phyloP scores from a whole-genome alignment of 2,329 filamentous ascomycete species.

The Pseudogymnoascus sp. region DNA sequence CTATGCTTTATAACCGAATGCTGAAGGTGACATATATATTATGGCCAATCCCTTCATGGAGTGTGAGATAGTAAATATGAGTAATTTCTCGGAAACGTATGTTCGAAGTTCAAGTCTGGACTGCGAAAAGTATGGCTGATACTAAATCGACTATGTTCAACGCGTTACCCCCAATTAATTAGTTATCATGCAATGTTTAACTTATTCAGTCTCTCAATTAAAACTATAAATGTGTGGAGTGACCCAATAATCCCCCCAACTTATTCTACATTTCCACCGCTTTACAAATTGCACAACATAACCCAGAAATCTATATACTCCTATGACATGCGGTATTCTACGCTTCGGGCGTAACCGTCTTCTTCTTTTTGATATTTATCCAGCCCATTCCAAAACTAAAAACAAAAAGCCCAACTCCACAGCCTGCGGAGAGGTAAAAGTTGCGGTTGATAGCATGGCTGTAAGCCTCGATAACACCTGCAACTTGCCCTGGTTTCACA shows the following conservation, averaged over 20 bases:
- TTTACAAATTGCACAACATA: not conserved
- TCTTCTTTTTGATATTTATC: slow-evolving; percentile 37
- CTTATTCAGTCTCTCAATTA: not conserved
- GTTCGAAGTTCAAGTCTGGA: too few relatives aligned
- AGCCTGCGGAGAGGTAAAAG: slow-evolving; percentile 20
- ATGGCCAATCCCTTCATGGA: not conserved
- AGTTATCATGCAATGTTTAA: not conserved
- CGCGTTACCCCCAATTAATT: not conserved
- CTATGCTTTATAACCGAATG: not conserved
- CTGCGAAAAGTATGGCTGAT: too few relatives aligned
- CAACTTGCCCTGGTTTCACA: slow-evolving; percentile 28
- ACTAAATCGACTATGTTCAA: not conserved
- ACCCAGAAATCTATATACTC: not conserved
- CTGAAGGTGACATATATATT: not conserved
- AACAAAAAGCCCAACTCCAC: slow-evolving; percentile 15
- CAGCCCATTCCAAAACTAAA: slow-evolving; percentile 38
- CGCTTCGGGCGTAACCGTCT: slow-evolving; percentile 7
- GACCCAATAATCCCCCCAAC: not conserved
- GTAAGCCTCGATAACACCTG: slow-evolving; percentile 36
- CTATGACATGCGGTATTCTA: not conserved
- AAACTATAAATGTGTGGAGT: not conserved
- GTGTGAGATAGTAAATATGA: not conserved
- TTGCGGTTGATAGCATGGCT: slow-evolving; percentile 25
- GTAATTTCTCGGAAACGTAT: too few relatives aligned
- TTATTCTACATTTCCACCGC: not conserved